phyloP scores from a whole-genome alignment of 768 basidiomycete species.

The Royoungia palumana region DNA sequence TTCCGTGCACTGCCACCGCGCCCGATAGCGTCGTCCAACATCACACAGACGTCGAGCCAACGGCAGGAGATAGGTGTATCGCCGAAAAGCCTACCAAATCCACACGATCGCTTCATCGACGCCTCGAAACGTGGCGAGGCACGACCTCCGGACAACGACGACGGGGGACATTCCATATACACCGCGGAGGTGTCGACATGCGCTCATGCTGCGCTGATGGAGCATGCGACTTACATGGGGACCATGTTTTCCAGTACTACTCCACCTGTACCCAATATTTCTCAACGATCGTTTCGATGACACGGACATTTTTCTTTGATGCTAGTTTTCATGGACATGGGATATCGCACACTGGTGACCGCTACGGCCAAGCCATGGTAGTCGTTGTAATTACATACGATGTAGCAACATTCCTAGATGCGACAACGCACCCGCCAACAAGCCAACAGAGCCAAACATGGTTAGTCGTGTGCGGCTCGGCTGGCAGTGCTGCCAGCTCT shows the following conservation, averaged over 20 bases:
- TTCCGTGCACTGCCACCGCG: constrained; percentile 32
- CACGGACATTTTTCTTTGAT: background rate
- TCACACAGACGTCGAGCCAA: background rate
- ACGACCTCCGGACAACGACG: constrained; percentile 11
- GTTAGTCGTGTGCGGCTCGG: too few relatives aligned
- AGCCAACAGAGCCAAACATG: constrained; percentile 31
- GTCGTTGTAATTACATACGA: too few relatives aligned
- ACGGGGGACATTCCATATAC: constrained; percentile 15
- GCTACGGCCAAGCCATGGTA: too few relatives aligned
- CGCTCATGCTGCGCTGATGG: constrained; percentile 30
- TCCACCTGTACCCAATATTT: constrained; percentile 4
- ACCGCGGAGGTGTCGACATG: constrained; percentile 24
- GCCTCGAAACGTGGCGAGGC: background rate
- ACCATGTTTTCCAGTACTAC: constrained; percentile 16
- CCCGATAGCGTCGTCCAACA: constrained; percentile 6
- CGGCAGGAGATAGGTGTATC: background rate
- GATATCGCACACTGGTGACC: background rate
- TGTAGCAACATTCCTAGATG: too few relatives aligned
- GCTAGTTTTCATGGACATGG: constrained; percentile 1
- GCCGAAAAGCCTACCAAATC: constrained; percentile 1
- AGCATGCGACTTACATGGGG: constrained; percentile 26
- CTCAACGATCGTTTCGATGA: constrained; percentile 7
- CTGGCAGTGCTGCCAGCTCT: too few relatives aligned
- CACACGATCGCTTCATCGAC: background rate
- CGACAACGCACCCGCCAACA: background rate